These are phyloP conservation scores for Pseudoscleropodium purum DNA, from an alignment of 225 moss, liverwort and hornwort species.

Conservation along the genomic window DNA sequence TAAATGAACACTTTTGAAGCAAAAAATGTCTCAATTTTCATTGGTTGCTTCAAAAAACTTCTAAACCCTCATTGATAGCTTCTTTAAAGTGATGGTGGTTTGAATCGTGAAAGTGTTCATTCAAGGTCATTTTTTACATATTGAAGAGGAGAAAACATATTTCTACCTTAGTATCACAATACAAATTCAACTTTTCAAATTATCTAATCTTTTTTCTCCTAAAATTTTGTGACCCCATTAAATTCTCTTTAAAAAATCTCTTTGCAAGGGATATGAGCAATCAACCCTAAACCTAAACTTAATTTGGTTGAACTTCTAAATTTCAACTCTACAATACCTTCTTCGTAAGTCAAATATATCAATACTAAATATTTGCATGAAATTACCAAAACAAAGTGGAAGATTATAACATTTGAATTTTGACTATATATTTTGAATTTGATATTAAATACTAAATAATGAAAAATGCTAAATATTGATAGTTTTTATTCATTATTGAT, in stretches of 20 bases:
- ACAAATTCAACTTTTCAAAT: background rate
- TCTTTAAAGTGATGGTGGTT: accelerated
- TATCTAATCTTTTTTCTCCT: accelerated
- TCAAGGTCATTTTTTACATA: background rate
- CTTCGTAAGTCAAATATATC: background rate
- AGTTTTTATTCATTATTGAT: background rate
- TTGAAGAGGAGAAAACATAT: background rate
- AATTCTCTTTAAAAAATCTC: too few relatives aligned
- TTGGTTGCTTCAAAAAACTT: background rate
- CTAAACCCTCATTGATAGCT: background rate
- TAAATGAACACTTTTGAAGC: background rate
- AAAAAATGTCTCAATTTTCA: background rate
- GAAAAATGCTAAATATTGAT: too few relatives aligned
- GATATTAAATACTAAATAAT: background rate
- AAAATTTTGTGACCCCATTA: background rate
- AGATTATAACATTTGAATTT: background rate
- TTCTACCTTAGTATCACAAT: background rate
- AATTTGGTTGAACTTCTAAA: background rate
- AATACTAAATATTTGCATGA: background rate
- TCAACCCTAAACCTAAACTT: background rate
- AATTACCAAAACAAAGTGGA: accelerated
- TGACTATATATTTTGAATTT: background rate
- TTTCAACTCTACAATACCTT: background rate
- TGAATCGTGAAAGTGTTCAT: background rate
- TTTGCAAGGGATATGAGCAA: background rate